phyloP scores from a whole-genome alignment of 163 green algal species.

The Scenedesmus sp. region DNA sequence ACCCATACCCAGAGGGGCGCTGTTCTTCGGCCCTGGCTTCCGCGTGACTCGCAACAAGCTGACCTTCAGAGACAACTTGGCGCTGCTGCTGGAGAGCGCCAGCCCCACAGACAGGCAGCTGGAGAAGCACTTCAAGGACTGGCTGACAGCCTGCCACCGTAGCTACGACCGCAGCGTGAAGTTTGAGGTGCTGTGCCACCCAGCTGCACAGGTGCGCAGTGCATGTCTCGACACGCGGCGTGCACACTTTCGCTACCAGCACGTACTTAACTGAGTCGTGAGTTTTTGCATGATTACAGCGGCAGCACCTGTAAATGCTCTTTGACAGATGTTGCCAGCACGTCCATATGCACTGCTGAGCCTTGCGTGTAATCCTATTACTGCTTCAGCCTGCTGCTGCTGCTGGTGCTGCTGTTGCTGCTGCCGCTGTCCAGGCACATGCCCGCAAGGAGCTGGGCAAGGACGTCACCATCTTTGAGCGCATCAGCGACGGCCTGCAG shows the following conservation, averaged over 20 bases:
- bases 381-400: background rate
- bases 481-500: conserved; percentile 66
- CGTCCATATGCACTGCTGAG: background rate
- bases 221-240: too few relatives aligned
- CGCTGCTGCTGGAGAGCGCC: conserved; percentile 70
- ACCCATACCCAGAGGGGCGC: conserved; percentile 69
- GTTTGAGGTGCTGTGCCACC: conserved; percentile 69
- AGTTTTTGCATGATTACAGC: background rate
- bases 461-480: conserved; percentile 75
- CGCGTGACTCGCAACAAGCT: conserved; percentile 90
- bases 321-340: background rate
- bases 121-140: conserved; percentile 78
- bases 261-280: too few relatives aligned
- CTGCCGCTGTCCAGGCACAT: conserved; percentile 51
- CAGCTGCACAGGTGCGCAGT: conserved; percentile 64
- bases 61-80: conserved; percentile 81
- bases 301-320: background rate
- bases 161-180: conserved; percentile 78
- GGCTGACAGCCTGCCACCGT: conserved; percentile 79
- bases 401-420: background rate
- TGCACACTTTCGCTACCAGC: too few relatives aligned
- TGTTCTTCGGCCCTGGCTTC: conserved; percentile 89
- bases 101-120: conserved; percentile 65
- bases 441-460: conserved; percentile 70
- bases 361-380: background rate